A percentile compares a stretch with the other conserved stretches of the same genome.
phyloP scores from a whole-genome alignment of 2,329 filamentous ascomycete species.

The Fusarium continuum region DNA sequence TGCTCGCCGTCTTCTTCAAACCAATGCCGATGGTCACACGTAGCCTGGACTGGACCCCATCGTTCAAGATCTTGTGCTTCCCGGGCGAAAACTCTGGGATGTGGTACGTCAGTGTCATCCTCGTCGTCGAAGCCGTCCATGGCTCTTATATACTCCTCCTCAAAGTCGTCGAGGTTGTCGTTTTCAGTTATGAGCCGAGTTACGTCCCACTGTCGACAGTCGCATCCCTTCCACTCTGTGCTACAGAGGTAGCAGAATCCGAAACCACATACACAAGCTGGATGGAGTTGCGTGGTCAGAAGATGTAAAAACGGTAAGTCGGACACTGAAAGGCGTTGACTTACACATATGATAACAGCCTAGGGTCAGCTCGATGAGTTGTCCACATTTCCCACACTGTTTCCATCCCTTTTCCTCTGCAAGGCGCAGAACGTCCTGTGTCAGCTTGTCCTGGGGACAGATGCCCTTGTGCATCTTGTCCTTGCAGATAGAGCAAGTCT shows the following conservation, averaged over 20 bases:
- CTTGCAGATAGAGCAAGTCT: conserved; percentile 64
- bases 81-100: too few relatives aligned
- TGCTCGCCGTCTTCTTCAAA: too few relatives aligned
- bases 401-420: conserved; percentile 58
- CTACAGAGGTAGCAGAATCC: conserved; percentile 62
- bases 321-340: conserved; percentile 32
- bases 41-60: too few relatives aligned
- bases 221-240: conserved; percentile 51
- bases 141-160: too few relatives aligned
- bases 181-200: conserved; percentile 32
- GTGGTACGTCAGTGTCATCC: too few relatives aligned
- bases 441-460: conserved; percentile 55
- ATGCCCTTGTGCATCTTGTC: conserved; percentile 53
- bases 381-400: conserved; percentile 55
- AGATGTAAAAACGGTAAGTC: neutral
- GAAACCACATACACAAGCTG: conserved; percentile 56
- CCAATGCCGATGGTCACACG: too few relatives aligned
- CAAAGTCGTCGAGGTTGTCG: too few relatives aligned
- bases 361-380: conserved; percentile 55
- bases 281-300: neutral
- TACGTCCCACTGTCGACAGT: conserved; percentile 52
- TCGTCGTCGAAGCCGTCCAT: too few relatives aligned
- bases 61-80: too few relatives aligned
- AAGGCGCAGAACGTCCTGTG: conserved; percentile 52
- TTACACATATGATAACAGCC: conserved; percentile 68